These are phyloP conservation scores for Ogataea methylovora DNA, from an alignment of 805 yeast species.

Conservation along the genomic window DNA sequence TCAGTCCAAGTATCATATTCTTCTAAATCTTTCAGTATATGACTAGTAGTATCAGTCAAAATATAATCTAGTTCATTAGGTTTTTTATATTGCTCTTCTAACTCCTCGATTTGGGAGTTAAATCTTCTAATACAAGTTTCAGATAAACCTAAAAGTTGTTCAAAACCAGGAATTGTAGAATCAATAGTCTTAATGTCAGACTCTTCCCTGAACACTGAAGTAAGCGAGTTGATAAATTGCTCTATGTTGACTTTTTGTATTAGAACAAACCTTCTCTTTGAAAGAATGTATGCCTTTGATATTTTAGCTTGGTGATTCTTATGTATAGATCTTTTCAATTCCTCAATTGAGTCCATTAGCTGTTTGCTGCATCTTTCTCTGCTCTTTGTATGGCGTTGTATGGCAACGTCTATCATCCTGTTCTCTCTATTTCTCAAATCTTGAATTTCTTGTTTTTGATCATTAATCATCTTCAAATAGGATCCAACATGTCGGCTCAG, in stretches of 20 bases:
- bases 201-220: conserved; percentile 19
- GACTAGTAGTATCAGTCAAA: conserved; percentile 35
- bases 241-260: conserved; percentile 16
- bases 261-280: conserved; percentile 33
- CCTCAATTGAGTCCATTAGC: conserved; percentile 34
- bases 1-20: conserved; percentile 54
- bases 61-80: conserved; percentile 48
- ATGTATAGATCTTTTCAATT: conserved; percentile 31
- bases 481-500: conserved; percentile 80
- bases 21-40: conserved; percentile 36
- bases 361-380: conserved; percentile 32
- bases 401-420: conserved; percentile 29
- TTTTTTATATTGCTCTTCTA: conserved; percentile 42
- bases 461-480: conserved; percentile 75
- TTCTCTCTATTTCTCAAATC: conserved; percentile 53
- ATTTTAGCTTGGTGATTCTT: conserved; percentile 38
- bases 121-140: conserved; percentile 29
- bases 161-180: conserved; percentile 12
- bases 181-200: conserved; percentile 9
- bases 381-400: conserved; percentile 26
- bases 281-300: conserved; percentile 33
- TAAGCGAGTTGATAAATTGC: conserved; percentile 28
- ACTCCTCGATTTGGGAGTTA: conserved; percentile 36
- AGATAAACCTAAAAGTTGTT: conserved; percentile 6
- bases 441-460: conserved; percentile 68